A percentile compares a stretch with the other conserved stretches of the same genome.
Evolutionary conservation across 2,329 filamentous ascomycete genomes (phyloP).

Genomic region (Geosmithia flava): DNA sequence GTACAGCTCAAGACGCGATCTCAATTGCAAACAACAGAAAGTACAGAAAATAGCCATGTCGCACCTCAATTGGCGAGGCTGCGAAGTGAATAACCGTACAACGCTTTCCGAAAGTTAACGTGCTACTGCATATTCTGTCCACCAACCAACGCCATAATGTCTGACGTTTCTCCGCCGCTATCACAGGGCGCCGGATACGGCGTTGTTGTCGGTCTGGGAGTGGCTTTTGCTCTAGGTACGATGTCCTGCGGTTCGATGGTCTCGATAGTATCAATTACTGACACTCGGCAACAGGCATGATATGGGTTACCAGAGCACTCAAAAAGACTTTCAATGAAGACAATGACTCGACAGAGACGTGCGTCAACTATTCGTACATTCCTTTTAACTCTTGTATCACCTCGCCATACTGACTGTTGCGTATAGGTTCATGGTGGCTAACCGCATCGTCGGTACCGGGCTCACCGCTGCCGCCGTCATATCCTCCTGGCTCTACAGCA

Average conservation of each 20-base stretch:
- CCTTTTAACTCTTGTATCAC: too few relatives aligned
- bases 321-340: slow-evolving; percentile 44
- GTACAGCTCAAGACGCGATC: not conserved
- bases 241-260: not conserved
- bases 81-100: not conserved
- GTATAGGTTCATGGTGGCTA: slow-evolving; percentile 4
- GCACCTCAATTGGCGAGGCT: not conserved
- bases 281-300: not conserved
- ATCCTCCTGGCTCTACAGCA: slow-evolving; percentile 67
- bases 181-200: slow-evolving; percentile 1
- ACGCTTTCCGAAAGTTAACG: not conserved
- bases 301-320: slow-evolving; percentile 31
- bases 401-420: not conserved
- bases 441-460: slow-evolving; percentile 4
- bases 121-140: not conserved
- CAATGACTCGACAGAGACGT: slow-evolving; percentile 60
- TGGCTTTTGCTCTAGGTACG: slow-evolving; percentile 46
- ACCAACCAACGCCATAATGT: not conserved
- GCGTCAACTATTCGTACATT: not conserved
- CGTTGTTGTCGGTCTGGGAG: slow-evolving; percentile 17
- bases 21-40: not conserved
- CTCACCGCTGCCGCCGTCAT: slow-evolving; percentile 5
- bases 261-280: not conserved
- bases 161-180: not conserved
- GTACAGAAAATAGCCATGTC: too few relatives aligned